These are phyloP conservation scores for Aspergillus sp. DNA, from an alignment of 2,329 filamentous ascomycete genomes.

Conservation along the genomic window DNA sequence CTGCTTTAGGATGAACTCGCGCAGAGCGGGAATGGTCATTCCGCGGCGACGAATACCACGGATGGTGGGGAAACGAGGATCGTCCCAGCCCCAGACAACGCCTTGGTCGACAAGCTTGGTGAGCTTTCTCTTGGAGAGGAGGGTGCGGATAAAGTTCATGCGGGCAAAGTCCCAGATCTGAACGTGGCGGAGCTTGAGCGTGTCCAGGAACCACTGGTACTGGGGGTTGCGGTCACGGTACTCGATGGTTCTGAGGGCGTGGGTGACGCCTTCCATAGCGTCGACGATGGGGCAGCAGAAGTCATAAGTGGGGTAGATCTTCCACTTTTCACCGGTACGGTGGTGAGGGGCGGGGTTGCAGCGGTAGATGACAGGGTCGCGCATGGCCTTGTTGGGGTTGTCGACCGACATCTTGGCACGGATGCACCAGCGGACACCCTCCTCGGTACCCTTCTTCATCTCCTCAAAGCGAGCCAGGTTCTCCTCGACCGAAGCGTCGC, in stretches of 20 bases:
- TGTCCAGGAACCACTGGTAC: slow-evolving; percentile 57
- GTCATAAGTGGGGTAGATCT: slow-evolving; percentile 70
- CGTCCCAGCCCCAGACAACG: slow-evolving; percentile 56
- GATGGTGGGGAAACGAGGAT: slow-evolving; percentile 57
- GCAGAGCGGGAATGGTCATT: slow-evolving; percentile 53
- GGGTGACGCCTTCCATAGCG: slow-evolving; percentile 66
- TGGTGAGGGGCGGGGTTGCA: slow-evolving; percentile 74
- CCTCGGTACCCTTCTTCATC: slow-evolving; percentile 84
- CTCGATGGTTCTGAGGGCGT: slow-evolving; percentile 68
- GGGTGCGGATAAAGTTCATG: slow-evolving; percentile 57
- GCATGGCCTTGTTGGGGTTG: slow-evolving; percentile 92
- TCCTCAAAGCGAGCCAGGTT: slow-evolving; percentile 85
- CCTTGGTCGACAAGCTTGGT: slow-evolving; percentile 55
- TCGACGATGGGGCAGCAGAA: slow-evolving; percentile 69
- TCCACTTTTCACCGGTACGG: slow-evolving; percentile 67
- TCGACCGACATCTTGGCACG: slow-evolving; percentile 91
- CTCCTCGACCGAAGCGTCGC: slow-evolving; percentile 79
- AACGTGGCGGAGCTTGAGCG: slow-evolving; percentile 51
- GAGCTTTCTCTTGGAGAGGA: slow-evolving; percentile 57
- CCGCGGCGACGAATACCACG: slow-evolving; percentile 55
- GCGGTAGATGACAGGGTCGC: slow-evolving; percentile 96
- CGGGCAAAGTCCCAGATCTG: slow-evolving; percentile 58
- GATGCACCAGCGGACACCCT: slow-evolving; percentile 86
- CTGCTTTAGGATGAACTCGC: slow-evolving; percentile 57
- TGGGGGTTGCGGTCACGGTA: slow-evolving; percentile 58